Evolutionary conservation across 345 rosid genomes (phyloP).

Genomic region (Murraya paniculata): DNA sequence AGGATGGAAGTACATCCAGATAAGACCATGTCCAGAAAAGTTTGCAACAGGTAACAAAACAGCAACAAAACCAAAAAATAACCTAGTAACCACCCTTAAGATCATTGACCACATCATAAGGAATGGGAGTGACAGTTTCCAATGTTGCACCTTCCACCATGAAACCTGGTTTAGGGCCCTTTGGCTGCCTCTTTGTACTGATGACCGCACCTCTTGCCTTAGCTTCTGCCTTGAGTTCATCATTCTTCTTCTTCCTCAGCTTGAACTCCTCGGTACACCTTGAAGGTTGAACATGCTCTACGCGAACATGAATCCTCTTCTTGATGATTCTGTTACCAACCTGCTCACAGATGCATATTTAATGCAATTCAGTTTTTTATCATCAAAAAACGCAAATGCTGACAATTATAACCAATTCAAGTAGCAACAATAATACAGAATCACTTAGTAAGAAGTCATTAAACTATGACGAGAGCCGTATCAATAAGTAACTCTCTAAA

Average conservation of each 20-base stretch:
- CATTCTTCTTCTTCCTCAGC: constrained; percentile 59
- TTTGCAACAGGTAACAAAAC: constrained; percentile 10
- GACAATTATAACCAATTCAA: not conserved
- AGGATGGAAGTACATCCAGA: constrained; percentile 2
- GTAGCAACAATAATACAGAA: not conserved
- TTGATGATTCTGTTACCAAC: constrained; percentile 58
- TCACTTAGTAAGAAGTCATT: not conserved
- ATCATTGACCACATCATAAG: constrained; percentile 74
- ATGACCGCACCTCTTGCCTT: constrained; percentile 58
- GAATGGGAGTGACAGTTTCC: constrained; percentile 74
- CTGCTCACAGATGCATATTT: constrained; percentile 16
- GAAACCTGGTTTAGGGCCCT: constrained; percentile 73
- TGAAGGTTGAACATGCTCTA: constrained; percentile 67
- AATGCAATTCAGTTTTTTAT: not conserved
- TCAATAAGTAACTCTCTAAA: not conserved
- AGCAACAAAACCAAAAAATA: constrained; percentile 4
- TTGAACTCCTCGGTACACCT: constrained; percentile 64
- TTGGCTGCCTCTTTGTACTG: constrained; percentile 73
- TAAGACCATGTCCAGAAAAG: constrained; percentile 2
- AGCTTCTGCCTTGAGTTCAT: constrained; percentile 63
- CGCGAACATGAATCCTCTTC: constrained; percentile 70
- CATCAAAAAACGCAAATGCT: not conserved
- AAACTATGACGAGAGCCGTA: not conserved
- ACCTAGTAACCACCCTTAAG: constrained; percentile 73
- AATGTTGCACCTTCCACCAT: constrained; percentile 65